A percentile compares a stretch with the other conserved stretches of the same genome.
Conservation (phyloP, 1,284 basidiomycete genomes). For the Heterobasidion occidentale region DNA sequence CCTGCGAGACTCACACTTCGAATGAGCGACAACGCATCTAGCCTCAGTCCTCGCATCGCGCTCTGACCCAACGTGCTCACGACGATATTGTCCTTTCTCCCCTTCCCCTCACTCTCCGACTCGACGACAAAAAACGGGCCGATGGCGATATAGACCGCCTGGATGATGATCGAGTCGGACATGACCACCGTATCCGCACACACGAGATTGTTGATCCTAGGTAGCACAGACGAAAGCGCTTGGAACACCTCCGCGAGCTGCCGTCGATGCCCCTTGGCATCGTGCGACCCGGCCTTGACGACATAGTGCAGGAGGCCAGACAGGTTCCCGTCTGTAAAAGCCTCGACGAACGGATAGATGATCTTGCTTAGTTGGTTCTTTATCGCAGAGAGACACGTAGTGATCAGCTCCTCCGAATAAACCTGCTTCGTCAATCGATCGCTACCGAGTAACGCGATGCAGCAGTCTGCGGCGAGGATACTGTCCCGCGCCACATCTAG, state of each 20-base stretch:
- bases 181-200: conserved; percentile 65
- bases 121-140: conserved; percentile 89
- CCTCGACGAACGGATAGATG: conserved; percentile 86
- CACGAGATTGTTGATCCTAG: conserved; percentile 62
- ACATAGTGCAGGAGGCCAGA: conserved; percentile 50
- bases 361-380: conserved; percentile 77
- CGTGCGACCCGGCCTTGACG: conserved; percentile 32
- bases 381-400: conserved; percentile 64
- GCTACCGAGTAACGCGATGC: conserved; percentile 67
- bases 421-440: conserved; percentile 83
- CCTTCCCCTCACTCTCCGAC: conserved; percentile 38
- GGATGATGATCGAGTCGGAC: conserved; percentile 84
- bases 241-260: conserved; percentile 62
- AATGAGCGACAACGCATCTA: conserved; percentile 78
- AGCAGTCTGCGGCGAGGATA: conserved; percentile 76
- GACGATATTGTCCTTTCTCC: conserved; percentile 49
- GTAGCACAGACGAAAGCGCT: conserved; percentile 55
- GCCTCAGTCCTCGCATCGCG: conserved; percentile 73
- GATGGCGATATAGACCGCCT: conserved; percentile 86
- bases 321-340: conserved; percentile 35
- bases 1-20: conserved; percentile 52
- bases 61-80: conserved; percentile 59
- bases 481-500: conserved; percentile 62
- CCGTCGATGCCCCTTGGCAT: conserved; percentile 38
- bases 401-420: conserved; percentile 90